Evolutionary conservation across 2,329 filamentous ascomycete species (phyloP), one percentile per base, ranked within the genome.

Genomic region (Alternaria infectoria): DNA sequence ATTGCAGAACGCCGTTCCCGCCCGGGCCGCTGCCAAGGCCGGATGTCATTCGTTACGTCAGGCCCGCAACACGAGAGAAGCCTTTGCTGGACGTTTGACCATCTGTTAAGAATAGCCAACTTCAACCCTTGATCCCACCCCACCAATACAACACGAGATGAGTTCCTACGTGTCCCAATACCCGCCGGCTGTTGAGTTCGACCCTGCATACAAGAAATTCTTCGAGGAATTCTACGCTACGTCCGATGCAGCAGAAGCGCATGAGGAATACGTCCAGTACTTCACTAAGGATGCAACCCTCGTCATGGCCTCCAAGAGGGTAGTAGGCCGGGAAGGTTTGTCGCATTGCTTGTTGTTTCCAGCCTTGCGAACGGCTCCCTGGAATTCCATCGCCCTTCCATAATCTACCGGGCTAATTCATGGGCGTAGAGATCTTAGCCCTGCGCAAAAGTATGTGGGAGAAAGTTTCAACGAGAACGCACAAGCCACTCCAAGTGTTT

Each of bases 391-490:
- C 30, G 50, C 21, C 21, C 19, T 46, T 50, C 26, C 30, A 21
- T 21, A 28, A 21, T 25, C 15, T 25, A 15, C 40, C 12, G 56
- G 45, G 49, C 60, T 62, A 26, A 62, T 50, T 30, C 19, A 45
- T 21, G 25, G 50, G 25, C 25, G n/a, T 44, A 86, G 85, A 82
- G 62, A 87, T 88, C 66, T 78, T 87, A 6, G 75, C 79, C 11
- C 74, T 86, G 30, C 81, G 86, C n/a, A 81, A 84, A 69, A 77
- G 75, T 6, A 82, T 87, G 79, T 88, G 86, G 86, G 81, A 84
- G 36, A 83, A 83, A 50, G 82, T 88, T 4, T 73, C 80, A 1
- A 80, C 79, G 46, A 78, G 86, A 23, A 75, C 78, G 26, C 86
- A 87, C 70, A 76, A 74, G 5, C 80, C 83, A 0, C 56, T 75